Conservation (phyloP, 2,329 filamentous ascomycete genomes). For the Chaetomium olivaceum region DNA sequence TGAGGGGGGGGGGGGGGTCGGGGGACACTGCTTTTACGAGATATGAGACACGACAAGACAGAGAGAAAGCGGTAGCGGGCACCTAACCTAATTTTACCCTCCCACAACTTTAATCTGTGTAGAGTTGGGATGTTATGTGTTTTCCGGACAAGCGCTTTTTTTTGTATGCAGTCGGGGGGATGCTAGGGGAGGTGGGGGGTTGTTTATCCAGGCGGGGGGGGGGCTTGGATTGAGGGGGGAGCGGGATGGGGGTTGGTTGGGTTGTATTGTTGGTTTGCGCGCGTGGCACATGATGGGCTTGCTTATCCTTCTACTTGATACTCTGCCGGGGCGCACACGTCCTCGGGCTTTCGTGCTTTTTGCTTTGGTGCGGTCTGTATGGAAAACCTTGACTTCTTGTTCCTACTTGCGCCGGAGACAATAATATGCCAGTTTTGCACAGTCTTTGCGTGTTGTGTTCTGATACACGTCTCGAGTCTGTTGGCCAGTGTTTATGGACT, state of each 20-base stretch:
- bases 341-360: conserved; percentile 27
- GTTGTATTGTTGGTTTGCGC: not conserved
- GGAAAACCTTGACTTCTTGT: conserved; percentile 18
- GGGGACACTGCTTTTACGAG: conserved; percentile 31
- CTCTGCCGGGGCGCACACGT: conserved; percentile 22
- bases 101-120: conserved; percentile 22
- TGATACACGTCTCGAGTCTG: not conserved
- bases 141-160: conserved; percentile 10
- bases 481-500: no score
- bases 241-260: not conserved
- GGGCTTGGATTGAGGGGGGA: conserved; percentile 3
- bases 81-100: conserved; percentile 12
- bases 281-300: conserved; percentile 8
- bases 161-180: not conserved
- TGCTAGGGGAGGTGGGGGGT: no score
- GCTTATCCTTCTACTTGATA: conserved; percentile 25
- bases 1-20: no score
- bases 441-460: not conserved
- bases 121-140: conserved; percentile 29
- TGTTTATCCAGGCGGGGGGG: not conserved
- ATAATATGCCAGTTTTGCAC: conserved; percentile 28
- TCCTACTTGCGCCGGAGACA: conserved; percentile 24
- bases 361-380: conserved; percentile 11
- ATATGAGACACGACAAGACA: conserved; percentile 27
- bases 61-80: not conserved